A percentile compares a stretch with the other conserved stretches of the same genome.
Evolutionary conservation across 768 basidiomycete species (phyloP).

Genomic region (Tylopilus subfusipes): DNA sequence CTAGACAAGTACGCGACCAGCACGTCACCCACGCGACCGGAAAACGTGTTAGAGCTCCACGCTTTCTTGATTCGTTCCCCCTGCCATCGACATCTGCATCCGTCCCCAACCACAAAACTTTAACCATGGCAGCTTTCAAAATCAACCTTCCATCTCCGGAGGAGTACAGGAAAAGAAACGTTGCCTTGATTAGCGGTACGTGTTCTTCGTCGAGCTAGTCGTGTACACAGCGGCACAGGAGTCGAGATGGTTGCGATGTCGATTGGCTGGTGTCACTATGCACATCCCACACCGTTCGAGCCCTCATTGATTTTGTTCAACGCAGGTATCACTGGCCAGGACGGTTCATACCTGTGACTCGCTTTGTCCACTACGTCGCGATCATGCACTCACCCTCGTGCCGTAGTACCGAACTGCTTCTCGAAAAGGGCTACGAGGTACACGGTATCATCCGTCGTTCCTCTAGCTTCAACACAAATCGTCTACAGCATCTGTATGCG

Average conservation of each 20-base stretch:
- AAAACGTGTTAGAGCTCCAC: not conserved
- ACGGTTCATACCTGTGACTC: slow-evolving; percentile 89
- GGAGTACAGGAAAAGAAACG: slow-evolving; percentile 87
- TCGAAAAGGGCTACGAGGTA: slow-evolving; percentile 87
- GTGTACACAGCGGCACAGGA: not conserved
- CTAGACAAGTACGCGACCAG: not conserved
- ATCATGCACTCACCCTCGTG: slow-evolving; percentile 4
- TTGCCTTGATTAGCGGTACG: slow-evolving; percentile 87
- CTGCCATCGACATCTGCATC: not conserved
- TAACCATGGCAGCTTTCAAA: slow-evolving; percentile 36
- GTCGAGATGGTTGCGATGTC: not conserved
- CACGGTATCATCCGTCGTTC: slow-evolving; percentile 96
- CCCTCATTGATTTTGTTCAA: slow-evolving; percentile 9
- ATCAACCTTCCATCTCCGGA: slow-evolving; percentile 66
- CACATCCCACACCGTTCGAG: too few species aligned
- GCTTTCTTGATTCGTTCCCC: not conserved
- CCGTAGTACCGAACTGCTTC: slow-evolving; percentile 72
- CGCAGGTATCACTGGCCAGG: slow-evolving; percentile 91
- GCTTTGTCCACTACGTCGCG: not conserved
- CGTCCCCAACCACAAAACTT: not conserved
- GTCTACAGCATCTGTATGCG: slow-evolving; percentile 88
- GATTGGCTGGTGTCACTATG: slow-evolving; percentile 1
- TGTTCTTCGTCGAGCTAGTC: slow-evolving; percentile 9
- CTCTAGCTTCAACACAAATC: slow-evolving; percentile 96
- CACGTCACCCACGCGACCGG: not conserved